Conservation (phyloP, 192 early-diverging fungal species). For the Coemansia sp. region DNA sequence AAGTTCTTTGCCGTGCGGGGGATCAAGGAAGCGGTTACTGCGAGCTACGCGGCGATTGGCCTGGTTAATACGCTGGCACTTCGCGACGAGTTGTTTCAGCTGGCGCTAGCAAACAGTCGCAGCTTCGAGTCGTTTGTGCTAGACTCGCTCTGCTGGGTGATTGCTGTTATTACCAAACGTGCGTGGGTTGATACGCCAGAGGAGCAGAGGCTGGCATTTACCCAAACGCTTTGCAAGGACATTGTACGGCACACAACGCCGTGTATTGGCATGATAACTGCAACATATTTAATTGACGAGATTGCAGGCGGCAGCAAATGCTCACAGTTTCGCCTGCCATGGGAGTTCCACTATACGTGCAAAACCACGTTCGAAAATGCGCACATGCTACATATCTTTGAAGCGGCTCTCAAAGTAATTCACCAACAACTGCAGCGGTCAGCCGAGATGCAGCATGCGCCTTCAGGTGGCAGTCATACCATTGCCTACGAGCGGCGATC, state of each 20-base stretch:
- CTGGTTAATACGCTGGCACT: conserved; percentile 15
- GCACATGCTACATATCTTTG: conserved; percentile 40
- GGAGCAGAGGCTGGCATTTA: conserved; percentile 24
- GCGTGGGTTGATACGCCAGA: conserved; percentile 42
- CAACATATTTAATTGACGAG: conserved; percentile 47
- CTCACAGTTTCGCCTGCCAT: conserved; percentile 47
- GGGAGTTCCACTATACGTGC: conserved; percentile 54
- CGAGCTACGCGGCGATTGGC: conserved; percentile 34
- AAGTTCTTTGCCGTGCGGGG: conserved; percentile 53
- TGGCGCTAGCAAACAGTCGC: conserved; percentile 33
- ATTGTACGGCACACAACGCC: conserved; percentile 35
- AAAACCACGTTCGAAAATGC: conserved; percentile 43
- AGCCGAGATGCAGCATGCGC: conserved; percentile 8
- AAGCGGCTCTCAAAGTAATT: conserved; percentile 47
- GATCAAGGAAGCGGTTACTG: conserved; percentile 46
- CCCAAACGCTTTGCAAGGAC: conserved; percentile 38
- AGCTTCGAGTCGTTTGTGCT: conserved; percentile 43
- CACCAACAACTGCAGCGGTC: conserved; percentile 46
- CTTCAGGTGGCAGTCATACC: conserved; percentile 17
- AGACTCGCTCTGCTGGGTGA: conserved; percentile 49
- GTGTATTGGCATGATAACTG: conserved; percentile 35
- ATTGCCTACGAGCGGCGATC: conserved; percentile 50
- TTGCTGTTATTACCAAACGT: conserved; percentile 52
- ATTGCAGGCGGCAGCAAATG: conserved; percentile 52
- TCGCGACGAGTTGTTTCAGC: conserved; percentile 43